These are phyloP conservation scores for Clitopilus passeckerianus DNA, from an alignment of 768 basidiomycete genomes.

Conservation along the genomic window DNA sequence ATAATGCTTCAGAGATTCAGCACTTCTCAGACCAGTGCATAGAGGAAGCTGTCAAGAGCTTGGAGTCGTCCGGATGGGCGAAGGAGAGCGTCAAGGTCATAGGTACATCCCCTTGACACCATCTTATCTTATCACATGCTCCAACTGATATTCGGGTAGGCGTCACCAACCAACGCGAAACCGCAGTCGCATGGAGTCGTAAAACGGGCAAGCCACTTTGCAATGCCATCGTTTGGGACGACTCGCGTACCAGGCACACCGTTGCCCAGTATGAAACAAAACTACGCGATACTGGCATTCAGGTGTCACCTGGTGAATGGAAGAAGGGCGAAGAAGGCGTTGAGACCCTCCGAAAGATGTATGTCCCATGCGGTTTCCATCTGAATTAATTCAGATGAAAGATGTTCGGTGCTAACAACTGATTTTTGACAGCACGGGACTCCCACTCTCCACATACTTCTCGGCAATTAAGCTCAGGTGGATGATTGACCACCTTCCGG, in stretches of 20 bases:
- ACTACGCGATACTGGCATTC: conserved; percentile 68
- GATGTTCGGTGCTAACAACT: not conserved
- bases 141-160: conserved; percentile 34
- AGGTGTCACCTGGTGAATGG: conserved; percentile 59
- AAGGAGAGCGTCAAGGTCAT: conserved; percentile 86
- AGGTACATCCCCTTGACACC: conserved; percentile 46
- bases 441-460: conserved; percentile 97
- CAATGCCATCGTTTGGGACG: conserved; percentile 93
- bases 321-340: conserved; percentile 69
- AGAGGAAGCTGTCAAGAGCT: conserved; percentile 56
- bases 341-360: conserved; percentile 65
- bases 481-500: conserved; percentile 87
- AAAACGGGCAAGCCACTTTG: conserved; percentile 86
- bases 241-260: conserved; percentile 83
- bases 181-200: conserved; percentile 89
- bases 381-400: not conserved
- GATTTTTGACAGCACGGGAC: conserved; percentile 61
- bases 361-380: conserved; percentile 19
- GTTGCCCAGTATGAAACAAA: conserved; percentile 79
- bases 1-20: conserved; percentile 83
- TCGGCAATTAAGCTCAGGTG: conserved; percentile 94
- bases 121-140: conserved; percentile 14
- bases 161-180: conserved; percentile 97
- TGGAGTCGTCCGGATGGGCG: conserved; percentile 75
- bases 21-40: conserved; percentile 73